Conservation (phyloP, 1,284 basidiomycete genomes). For the Naganishia albida region DNA sequence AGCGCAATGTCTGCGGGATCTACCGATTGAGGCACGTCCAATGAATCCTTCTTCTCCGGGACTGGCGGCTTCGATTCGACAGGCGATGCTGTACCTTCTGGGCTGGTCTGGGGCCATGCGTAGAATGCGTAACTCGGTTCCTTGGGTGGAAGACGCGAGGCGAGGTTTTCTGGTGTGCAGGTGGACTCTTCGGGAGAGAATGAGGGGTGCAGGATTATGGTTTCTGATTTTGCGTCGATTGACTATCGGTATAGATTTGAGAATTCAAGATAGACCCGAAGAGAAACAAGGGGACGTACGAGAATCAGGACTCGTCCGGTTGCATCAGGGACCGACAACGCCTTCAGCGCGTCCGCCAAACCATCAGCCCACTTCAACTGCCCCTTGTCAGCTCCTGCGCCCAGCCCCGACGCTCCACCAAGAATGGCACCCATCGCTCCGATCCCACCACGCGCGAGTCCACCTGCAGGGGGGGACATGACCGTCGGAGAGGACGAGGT, state of each 20-base stretch:
- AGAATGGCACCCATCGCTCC: constrained; percentile 15
- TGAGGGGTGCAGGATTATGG: constrained; percentile 57
- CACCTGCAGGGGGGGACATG: constrained; percentile 28
- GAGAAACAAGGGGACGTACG: constrained; percentile 53
- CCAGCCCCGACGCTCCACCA: constrained; percentile 39
- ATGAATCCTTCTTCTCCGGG: constrained; percentile 27
- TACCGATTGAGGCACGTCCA: not conserved
- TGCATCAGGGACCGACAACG: constrained; percentile 59
- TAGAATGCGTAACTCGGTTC: constrained; percentile 66
- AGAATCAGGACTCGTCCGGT: constrained; percentile 63
- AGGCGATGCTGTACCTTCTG: not conserved
- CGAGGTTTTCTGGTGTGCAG: constrained; percentile 54
- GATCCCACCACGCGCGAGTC: constrained; percentile 44
- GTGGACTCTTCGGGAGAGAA: not conserved
- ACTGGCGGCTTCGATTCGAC: not conserved
- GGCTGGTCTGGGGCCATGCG: constrained; percentile 63
- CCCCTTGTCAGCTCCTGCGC: constrained; percentile 45
- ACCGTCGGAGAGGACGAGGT: not conserved
- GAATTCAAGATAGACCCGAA: not conserved
- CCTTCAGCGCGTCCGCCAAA: constrained; percentile 59
- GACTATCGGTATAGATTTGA: constrained; percentile 54
- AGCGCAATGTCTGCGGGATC: constrained; percentile 15
- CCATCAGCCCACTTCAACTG: constrained; percentile 44
- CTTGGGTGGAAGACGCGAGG: constrained; percentile 48
- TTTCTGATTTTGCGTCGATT: constrained; percentile 65